These are phyloP conservation scores for Cnidoscolus chayamansa DNA, from an alignment of 441 rosid species.

Conservation along the genomic window DNA sequence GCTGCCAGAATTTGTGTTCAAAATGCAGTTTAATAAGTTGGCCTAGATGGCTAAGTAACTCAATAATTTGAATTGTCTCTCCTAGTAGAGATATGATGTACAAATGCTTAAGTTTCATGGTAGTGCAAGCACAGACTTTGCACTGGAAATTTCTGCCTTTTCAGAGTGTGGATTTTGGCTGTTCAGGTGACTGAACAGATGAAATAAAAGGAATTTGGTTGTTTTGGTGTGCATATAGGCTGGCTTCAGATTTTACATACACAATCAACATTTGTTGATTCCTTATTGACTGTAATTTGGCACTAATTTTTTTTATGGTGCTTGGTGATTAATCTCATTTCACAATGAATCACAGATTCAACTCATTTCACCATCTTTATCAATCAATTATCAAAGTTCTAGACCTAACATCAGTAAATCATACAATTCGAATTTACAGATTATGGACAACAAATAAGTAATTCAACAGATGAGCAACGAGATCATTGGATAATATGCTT, in stretches of 20 bases:
- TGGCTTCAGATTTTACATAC: background rate
- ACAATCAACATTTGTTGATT: slow-evolving; percentile 24
- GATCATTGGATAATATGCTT: too few relatives aligned
- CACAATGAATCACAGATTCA: too few relatives aligned
- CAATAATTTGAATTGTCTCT: background rate
- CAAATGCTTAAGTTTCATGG: background rate
- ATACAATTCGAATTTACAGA: too few relatives aligned
- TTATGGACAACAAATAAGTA: too few relatives aligned
- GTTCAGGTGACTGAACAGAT: slow-evolving; percentile 26
- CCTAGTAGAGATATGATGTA: background rate
- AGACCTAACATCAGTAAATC: too few relatives aligned
- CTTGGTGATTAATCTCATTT: too few relatives aligned
- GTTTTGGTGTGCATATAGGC: slow-evolving; percentile 10
- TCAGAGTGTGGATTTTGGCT: slow-evolving; percentile 5
- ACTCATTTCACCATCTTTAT: too few relatives aligned
- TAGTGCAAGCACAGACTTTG: slow-evolving; percentile 20
- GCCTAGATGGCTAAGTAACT: background rate
- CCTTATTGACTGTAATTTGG: slow-evolving; percentile 2
- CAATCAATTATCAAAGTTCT: too few relatives aligned
- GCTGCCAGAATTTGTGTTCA: too few relatives aligned
- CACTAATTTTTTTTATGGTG: background rate
- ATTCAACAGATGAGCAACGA: too few relatives aligned
- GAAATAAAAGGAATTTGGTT: slow-evolving; percentile 26
- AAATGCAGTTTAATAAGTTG: slow-evolving; percentile 12
- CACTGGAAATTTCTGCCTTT: slow-evolving; percentile 5